phyloP scores from a whole-genome alignment of 2,329 filamentous ascomycete genomes.

The Cordyceps cicadae region DNA sequence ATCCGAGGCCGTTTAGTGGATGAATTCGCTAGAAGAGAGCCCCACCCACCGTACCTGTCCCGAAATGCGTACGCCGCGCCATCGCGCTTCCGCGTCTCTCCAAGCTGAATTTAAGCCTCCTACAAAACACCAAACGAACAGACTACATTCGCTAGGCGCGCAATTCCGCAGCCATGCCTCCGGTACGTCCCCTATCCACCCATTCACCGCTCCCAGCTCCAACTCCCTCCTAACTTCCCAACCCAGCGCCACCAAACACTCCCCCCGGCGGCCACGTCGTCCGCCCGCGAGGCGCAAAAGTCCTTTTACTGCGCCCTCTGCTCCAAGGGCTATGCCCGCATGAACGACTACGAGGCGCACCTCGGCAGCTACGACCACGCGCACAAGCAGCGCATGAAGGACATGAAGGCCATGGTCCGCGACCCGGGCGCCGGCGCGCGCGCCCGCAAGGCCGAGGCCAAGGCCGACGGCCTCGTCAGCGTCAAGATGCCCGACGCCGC shows the following conservation, averaged over 20 bases:
- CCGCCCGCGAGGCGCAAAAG: slow-evolving; percentile 67
- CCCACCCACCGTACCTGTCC: background rate
- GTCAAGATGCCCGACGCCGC: slow-evolving; percentile 47
- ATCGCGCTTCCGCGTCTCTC: background rate
- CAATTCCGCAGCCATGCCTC: background rate
- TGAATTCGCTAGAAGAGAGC: background rate
- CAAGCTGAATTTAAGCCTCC: background rate
- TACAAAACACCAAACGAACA: background rate
- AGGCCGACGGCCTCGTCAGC: slow-evolving; percentile 59
- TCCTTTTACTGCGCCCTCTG: slow-evolving; percentile 83
- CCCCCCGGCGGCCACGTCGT: slow-evolving; percentile 49
- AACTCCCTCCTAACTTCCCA: slow-evolving; percentile 22
- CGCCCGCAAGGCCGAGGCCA: slow-evolving; percentile 61
- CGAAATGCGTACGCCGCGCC: background rate
- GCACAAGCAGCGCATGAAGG: slow-evolving; percentile 81
- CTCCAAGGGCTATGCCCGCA: slow-evolving; percentile 87
- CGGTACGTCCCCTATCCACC: background rate
- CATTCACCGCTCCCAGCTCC: background rate
- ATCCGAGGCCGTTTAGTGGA: background rate
- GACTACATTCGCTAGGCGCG: background rate
- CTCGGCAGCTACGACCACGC: slow-evolving; percentile 91
- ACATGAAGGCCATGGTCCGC: slow-evolving; percentile 77
- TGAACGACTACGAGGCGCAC: slow-evolving; percentile 94
- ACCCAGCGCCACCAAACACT: slow-evolving; percentile 55
- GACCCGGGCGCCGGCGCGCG: slow-evolving; percentile 58